Conservation (phyloP, 371 early-diverging fungal genomes). For the Rhizopus microsporus region DNA sequence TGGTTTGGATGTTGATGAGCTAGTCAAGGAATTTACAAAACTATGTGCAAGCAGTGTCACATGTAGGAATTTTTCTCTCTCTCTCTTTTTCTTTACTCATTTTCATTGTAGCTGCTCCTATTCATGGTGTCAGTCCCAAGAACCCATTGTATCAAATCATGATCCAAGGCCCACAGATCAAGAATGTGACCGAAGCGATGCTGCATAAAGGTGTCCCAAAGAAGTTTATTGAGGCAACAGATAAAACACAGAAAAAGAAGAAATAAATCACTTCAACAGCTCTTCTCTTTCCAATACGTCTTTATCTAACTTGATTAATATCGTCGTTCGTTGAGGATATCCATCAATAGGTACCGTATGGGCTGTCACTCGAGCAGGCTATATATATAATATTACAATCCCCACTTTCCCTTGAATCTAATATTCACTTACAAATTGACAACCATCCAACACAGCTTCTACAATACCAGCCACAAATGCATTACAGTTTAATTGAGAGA, state of each 20-base stretch:
- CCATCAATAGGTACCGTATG: conserved; percentile 91
- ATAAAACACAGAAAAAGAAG: conserved; percentile 67
- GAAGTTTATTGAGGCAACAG: conserved; percentile 54
- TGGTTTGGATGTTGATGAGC: conserved; percentile 59
- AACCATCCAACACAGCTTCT: conserved; percentile 90
- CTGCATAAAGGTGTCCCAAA: conserved; percentile 59
- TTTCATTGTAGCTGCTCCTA: conserved; percentile 46
- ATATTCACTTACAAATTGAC: conserved; percentile 79
- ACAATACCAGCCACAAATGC: conserved; percentile 96
- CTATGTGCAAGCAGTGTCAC: conserved; percentile 70
- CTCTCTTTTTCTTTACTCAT: neutral
- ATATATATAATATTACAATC: conserved; percentile 1
- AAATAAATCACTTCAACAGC: conserved; percentile 57
- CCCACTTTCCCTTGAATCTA: neutral
- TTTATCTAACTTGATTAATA: conserved; percentile 91
- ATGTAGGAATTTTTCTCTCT: conserved; percentile 38
- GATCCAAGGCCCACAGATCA: conserved; percentile 76
- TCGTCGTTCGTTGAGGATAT: conserved; percentile 89
- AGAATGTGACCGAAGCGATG: conserved; percentile 53
- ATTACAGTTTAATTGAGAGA: conserved; percentile 87
- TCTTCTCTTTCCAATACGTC: conserved; percentile 81
- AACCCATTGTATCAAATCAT: conserved; percentile 65
- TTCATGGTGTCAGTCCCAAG: conserved; percentile 62
- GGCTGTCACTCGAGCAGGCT: conserved; percentile 94
- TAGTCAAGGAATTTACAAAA: conserved; percentile 63